A percentile compares a stretch with the other conserved stretches of the same genome.
Evolutionary conservation across 2,329 filamentous ascomycete species (phyloP).

Genomic region (Cryphonectria radicalis): DNA sequence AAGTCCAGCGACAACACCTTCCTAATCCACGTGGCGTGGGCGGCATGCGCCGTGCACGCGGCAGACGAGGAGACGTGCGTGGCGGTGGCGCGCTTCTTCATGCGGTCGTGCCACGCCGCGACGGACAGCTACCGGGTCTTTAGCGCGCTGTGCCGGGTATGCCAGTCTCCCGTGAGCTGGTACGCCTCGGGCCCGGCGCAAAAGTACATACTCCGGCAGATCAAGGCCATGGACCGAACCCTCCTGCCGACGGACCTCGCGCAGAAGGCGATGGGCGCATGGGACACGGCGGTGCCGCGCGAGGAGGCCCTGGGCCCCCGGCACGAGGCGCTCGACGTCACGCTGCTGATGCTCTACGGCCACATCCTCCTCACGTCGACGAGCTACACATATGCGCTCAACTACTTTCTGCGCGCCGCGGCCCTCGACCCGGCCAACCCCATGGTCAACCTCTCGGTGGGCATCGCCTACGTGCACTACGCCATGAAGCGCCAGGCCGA

Average conservation of each 20-base stretch:
- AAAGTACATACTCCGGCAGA: conserved; percentile 89
- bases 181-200: conserved; percentile 83
- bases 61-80: conserved; percentile 78
- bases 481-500: conserved; percentile 87
- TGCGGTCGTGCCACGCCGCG: conserved; percentile 78
- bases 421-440: conserved; percentile 77
- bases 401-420: conserved; percentile 82
- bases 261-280: conserved; percentile 40
- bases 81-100: conserved; percentile 78
- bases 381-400: conserved; percentile 77
- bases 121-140: conserved; percentile 87
- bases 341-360: conserved; percentile 84
- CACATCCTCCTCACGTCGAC: conserved; percentile 86
- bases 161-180: conserved; percentile 72
- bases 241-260: conserved; percentile 58
- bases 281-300: conserved; percentile 30
- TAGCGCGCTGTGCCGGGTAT: conserved; percentile 75
- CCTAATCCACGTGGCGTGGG: conserved; percentile 77
- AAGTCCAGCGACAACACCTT: conserved; percentile 70
- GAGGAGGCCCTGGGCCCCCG: conserved; percentile 39
- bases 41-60: conserved; percentile 77
- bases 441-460: conserved; percentile 80
- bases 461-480: conserved; percentile 84
- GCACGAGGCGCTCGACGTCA: conserved; percentile 65
- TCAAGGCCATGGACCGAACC: conserved; percentile 82